Conservation (phyloP, 2,329 filamentous ascomycete species). For the Triangularia setosa region DNA sequence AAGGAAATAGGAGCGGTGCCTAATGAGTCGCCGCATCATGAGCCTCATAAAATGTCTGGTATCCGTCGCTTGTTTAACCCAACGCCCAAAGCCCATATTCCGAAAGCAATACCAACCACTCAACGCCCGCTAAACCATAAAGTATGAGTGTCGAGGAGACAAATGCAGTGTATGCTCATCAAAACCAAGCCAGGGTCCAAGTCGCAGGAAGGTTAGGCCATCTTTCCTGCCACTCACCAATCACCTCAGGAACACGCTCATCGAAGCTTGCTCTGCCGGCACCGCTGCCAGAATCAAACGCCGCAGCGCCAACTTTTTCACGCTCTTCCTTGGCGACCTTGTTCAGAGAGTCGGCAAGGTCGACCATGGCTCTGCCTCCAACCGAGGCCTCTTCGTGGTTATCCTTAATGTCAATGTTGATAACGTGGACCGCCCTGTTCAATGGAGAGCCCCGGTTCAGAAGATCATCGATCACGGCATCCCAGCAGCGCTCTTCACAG, state of each 20-base stretch:
- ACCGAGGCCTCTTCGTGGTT: constrained; percentile 95
- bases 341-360: constrained; percentile 83
- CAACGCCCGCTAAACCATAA: background rate
- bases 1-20: background rate
- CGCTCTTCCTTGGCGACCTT: constrained; percentile 74
- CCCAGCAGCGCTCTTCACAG: constrained; percentile 97
- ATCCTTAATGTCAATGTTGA: constrained; percentile 97
- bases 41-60: constrained; percentile 4
- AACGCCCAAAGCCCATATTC: background rate
- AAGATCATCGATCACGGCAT: constrained; percentile 92
- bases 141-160: background rate
- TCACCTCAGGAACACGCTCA: constrained; percentile 84
- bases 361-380: constrained; percentile 86
- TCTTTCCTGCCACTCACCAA: constrained; percentile 89
- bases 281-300: constrained; percentile 67
- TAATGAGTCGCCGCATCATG: background rate
- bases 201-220: constrained; percentile 88
- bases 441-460: constrained; percentile 79
- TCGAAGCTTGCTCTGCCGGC: constrained; percentile 76
- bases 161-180: constrained; percentile 20
- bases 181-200: constrained; percentile 97
- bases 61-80: constrained; percentile 1
- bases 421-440: constrained; percentile 92
- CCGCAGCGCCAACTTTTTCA: constrained; percentile 56
- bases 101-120: background rate